Evolutionary conservation across 306 rosid genomes (phyloP).

Genomic region (Malus orientalis): DNA sequence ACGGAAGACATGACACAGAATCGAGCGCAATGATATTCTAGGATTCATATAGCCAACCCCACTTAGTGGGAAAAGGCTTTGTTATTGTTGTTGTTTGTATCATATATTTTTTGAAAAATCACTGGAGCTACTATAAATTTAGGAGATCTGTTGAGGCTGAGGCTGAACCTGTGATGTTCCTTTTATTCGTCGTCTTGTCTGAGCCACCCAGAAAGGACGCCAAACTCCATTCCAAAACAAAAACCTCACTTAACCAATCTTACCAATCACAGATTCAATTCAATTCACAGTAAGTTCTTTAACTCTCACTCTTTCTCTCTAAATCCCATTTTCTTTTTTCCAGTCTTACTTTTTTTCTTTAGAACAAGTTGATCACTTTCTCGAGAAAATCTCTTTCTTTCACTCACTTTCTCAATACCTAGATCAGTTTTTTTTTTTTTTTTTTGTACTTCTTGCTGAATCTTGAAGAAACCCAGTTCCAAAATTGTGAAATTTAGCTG

Average conservation of each 20-base stretch:
- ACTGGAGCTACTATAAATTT: neutral
- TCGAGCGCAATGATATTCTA: no score
- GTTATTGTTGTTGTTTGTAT: no score
- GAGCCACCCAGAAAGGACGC: conserved; percentile 24
- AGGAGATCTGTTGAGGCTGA: conserved; percentile 27
- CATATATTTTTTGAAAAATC: no score
- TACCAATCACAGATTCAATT: conserved; percentile 21
- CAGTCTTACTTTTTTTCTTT: neutral
- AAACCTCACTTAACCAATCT: neutral
- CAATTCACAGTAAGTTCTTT: conserved; percentile 24
- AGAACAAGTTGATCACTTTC: conserved; percentile 1
- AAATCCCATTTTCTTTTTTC: neutral
- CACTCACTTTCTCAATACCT: neutral
- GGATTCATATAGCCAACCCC: no score
- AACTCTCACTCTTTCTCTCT: neutral
- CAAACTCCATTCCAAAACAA: conserved; percentile 25
- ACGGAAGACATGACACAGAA: no score
- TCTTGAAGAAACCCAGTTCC: conserved; percentile 10
- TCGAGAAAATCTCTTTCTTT: neutral
- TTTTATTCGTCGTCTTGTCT: conserved; percentile 42
- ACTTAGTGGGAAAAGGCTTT: no score
- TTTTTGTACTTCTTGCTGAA: neutral
- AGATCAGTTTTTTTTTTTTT: conserved; percentile 6
- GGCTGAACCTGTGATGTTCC: neutral
- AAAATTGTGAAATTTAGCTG: neutral